A percentile compares a stretch with the other conserved stretches of the same genome.
Conservation (phyloP, 139 green algal genomes). For the Picochlorum sp. region DNA sequence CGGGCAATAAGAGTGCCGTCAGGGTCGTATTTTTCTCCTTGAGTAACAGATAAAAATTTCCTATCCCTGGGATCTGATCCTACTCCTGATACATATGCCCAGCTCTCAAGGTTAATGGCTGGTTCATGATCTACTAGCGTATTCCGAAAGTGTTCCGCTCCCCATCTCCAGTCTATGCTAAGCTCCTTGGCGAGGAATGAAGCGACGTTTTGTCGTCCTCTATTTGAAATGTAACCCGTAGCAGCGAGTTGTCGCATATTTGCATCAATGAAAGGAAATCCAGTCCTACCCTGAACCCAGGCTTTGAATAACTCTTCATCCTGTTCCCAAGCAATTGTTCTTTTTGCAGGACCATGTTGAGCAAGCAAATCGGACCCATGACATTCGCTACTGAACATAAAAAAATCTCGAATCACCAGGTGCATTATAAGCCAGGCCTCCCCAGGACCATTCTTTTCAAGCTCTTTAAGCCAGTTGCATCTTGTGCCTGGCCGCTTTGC, state of each 20-base stretch:
- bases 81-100: constrained; percentile 34
- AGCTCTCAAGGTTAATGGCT: constrained; percentile 63
- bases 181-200: constrained; percentile 44
- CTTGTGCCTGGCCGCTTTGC: neutral
- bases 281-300: constrained; percentile 54
- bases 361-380: no score
- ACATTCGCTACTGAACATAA: no score
- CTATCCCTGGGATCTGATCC: constrained; percentile 38
- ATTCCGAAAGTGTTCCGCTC: constrained; percentile 58
- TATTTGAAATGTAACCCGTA: constrained; percentile 78
- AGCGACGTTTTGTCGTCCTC: constrained; percentile 56
- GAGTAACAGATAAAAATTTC: constrained; percentile 40
- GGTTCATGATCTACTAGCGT: constrained; percentile 63
- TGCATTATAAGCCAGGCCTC: constrained; percentile 38
- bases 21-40: constrained; percentile 44
- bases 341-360: no score
- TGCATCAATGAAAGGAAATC: constrained; percentile 74
- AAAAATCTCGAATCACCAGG: constrained; percentile 53
- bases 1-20: constrained; percentile 16
- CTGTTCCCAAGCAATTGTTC: no score
- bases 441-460: neutral
- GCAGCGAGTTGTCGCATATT: constrained; percentile 68
- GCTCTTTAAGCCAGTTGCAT: neutral
- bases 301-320: constrained; percentile 11
- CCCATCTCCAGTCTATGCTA: constrained; percentile 65